Evolutionary conservation across 768 basidiomycete genomes (phyloP).

Genomic region (Kwoniella newhampshirensis): DNA sequence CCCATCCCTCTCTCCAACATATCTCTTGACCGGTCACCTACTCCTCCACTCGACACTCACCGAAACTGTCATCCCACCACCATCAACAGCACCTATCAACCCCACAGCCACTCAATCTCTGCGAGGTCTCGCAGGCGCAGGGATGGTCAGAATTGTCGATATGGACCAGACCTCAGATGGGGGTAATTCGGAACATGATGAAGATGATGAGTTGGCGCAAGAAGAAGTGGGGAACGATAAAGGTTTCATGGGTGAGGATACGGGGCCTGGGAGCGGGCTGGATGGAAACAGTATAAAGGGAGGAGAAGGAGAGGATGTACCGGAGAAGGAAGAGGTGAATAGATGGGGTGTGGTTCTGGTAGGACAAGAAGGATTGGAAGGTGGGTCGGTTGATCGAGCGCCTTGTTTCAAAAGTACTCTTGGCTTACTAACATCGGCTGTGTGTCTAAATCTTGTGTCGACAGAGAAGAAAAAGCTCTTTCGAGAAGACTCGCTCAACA

Average conservation of each 20-base stretch:
- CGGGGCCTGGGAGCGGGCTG: neutral
- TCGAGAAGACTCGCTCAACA: constrained; percentile 23
- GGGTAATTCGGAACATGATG: constrained; percentile 40
- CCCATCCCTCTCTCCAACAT: constrained; percentile 26
- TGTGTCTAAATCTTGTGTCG: too few species aligned
- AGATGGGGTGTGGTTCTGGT: constrained; percentile 42
- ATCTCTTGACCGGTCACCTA: constrained; percentile 41
- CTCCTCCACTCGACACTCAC: constrained; percentile 18
- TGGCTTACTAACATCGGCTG: too few species aligned
- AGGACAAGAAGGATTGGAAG: constrained; percentile 27
- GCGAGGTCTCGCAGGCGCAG: constrained; percentile 10
- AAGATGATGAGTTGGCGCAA: constrained; percentile 17
- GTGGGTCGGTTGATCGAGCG: constrained; percentile 21
- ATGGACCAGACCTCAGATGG: constrained; percentile 45
- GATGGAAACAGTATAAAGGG: constrained; percentile 13
- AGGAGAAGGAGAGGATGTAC: constrained; percentile 14
- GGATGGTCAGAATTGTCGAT: constrained; percentile 37
- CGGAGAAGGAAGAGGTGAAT: constrained; percentile 11
- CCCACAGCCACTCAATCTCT: constrained; percentile 14
- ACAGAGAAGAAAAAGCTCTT: constrained; percentile 38
- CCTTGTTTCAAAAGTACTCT: too few species aligned
- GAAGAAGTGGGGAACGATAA: constrained; percentile 25
- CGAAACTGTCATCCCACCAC: constrained; percentile 22
- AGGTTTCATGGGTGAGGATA: constrained; percentile 13
- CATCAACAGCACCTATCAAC: constrained; percentile 4